A percentile compares a stretch with the other conserved stretches of the same genome.
phyloP scores from a whole-genome alignment of 1,284 basidiomycete genomes.

The Ceratobasidium sp. region DNA sequence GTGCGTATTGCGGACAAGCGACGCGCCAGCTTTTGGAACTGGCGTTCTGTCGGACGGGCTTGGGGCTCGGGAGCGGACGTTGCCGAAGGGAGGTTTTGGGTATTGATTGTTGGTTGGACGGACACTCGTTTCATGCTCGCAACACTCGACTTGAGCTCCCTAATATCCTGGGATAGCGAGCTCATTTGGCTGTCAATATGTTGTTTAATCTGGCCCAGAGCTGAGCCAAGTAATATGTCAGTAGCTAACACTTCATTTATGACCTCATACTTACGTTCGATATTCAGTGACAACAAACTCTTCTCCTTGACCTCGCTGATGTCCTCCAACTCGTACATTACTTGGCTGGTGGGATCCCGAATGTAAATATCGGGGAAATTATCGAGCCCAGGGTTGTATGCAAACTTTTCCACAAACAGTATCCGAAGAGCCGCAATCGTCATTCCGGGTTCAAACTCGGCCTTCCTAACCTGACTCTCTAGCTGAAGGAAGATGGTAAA shows the following conservation, averaged over 20 bases:
- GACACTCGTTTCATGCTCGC: constrained; percentile 56
- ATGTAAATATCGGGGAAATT: constrained; percentile 97
- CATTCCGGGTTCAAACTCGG: constrained; percentile 60
- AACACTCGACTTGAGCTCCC: constrained; percentile 81
- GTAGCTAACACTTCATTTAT: constrained; percentile 32
- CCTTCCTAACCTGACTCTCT: constrained; percentile 91
- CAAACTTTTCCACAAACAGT: constrained; percentile 94
- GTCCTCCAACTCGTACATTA: constrained; percentile 96
- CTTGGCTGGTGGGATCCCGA: constrained; percentile 86
- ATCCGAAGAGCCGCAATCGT: constrained; percentile 78
- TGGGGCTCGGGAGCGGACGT: constrained; percentile 60
- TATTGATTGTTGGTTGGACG: constrained; percentile 49
- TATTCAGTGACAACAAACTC: constrained; percentile 88
- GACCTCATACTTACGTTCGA: constrained; percentile 78
- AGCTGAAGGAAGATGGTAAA: constrained; percentile 84
- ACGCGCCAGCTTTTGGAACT: constrained; percentile 72
- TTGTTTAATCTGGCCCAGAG: constrained; percentile 97
- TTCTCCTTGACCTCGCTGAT: constrained; percentile 91
- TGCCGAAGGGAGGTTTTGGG: constrained; percentile 55
- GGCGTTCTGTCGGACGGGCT: constrained; percentile 71
- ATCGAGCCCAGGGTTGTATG: constrained; percentile 90
- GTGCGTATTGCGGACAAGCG: constrained; percentile 52
- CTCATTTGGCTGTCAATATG: constrained; percentile 94
- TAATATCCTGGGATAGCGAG: constrained; percentile 85
- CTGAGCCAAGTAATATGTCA: constrained; percentile 53